Evolutionary conservation across 768 basidiomycete genomes (phyloP).

Genomic region (Suillus cothurnatus): DNA sequence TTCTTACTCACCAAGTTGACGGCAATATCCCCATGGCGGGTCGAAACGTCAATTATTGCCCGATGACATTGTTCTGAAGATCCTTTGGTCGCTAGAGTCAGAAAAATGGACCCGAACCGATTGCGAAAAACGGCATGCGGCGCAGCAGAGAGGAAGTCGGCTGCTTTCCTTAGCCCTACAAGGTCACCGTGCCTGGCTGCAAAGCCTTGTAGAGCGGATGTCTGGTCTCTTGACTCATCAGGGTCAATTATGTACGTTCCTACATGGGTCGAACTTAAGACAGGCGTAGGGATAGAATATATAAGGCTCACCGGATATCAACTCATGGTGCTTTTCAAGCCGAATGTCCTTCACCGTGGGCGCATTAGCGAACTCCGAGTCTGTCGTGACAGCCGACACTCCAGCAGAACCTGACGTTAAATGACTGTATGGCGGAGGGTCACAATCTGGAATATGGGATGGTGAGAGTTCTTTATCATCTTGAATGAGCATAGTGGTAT

Average conservation of each 20-base stretch:
- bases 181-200: slow-evolving; percentile 19
- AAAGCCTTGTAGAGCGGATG: not conserved
- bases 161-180: slow-evolving; percentile 25
- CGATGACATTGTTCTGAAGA: slow-evolving; percentile 31
- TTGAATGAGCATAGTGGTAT: not conserved
- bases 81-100: slow-evolving; percentile 43
- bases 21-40: slow-evolving; percentile 39
- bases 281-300: not conserved
- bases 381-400: not conserved
- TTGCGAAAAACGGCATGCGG: slow-evolving; percentile 41
- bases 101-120: slow-evolving; percentile 39
- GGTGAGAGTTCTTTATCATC: not conserved
- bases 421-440: not conserved
- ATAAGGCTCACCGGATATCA: slow-evolving; percentile 34
- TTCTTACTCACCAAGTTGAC: slow-evolving; percentile 8
- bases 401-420: not conserved
- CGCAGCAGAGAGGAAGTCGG: slow-evolving; percentile 18
- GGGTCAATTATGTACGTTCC: slow-evolving; percentile 48
- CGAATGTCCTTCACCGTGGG: not conserved
- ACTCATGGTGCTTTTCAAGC: slow-evolving; percentile 20
- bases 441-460: not conserved
- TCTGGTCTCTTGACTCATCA: slow-evolving; percentile 30
- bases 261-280: slow-evolving; percentile 14
- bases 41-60: slow-evolving; percentile 41
- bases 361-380: not conserved